Evolutionary conservation across 257 asterid genomes (phyloP).

Genomic region (Eustoma russellianum): DNA sequence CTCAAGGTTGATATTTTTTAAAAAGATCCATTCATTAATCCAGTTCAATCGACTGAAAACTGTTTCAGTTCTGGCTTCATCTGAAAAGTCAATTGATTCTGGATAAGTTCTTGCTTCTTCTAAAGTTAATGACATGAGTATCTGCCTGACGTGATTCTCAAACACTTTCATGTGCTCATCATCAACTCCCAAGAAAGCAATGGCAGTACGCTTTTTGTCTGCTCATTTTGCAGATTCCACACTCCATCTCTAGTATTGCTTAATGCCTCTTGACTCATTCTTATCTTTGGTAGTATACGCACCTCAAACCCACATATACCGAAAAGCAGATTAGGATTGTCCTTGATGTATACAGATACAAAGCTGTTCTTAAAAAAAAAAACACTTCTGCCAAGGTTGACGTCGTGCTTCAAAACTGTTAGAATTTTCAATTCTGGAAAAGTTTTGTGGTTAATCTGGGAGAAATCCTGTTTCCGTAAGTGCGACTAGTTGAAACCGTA

Average conservation of each 20-base stretch:
- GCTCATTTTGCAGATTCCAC: constrained; percentile 97
- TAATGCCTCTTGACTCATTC: constrained; percentile 98
- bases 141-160: constrained; percentile 92
- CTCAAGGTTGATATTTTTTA: too few relatives aligned
- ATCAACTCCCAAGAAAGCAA: constrained; percentile 93
- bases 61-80: too few relatives aligned
- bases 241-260: constrained; percentile 97
- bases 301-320: constrained; percentile 99
- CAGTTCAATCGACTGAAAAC: too few relatives aligned
- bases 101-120: too few relatives aligned
- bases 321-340: constrained; percentile 91
- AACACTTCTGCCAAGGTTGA: constrained; percentile 96
- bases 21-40: too few relatives aligned
- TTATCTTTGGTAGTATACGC: constrained; percentile 87
- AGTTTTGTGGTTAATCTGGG: too few relatives aligned
- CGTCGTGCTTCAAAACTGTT: constrained; percentile 18
- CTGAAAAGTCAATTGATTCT: too few relatives aligned
- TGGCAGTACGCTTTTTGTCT: constrained; percentile 92
- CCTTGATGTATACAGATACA: constrained; percentile 97
- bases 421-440: constrained; percentile 10
- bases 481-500: too few relatives aligned
- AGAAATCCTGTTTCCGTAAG: too few relatives aligned
- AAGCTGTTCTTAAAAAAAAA: constrained; percentile 97
- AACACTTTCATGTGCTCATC: constrained; percentile 99
- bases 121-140: constrained; percentile 98